Evolutionary conservation across 164 flowering plant species (phyloP).

Genomic region (Macadamia integrifolia): DNA sequence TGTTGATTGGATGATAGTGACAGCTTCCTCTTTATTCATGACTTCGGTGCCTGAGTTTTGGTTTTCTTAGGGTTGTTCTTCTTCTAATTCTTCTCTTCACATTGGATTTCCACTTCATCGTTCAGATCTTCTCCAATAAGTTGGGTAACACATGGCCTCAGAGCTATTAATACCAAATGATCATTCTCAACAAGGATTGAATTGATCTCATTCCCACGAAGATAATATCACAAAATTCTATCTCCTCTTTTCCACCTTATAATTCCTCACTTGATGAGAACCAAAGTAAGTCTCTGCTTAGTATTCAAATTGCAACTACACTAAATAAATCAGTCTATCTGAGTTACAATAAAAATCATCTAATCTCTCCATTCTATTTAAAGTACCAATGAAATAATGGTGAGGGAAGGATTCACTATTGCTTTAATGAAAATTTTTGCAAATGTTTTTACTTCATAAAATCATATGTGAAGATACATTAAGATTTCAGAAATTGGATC

Average conservation of each 20-base stretch:
- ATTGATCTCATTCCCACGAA: slow-evolving; percentile 68
- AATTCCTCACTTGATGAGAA: slow-evolving; percentile 29
- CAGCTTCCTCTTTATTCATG: slow-evolving; percentile 45
- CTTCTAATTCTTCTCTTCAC: slow-evolving; percentile 13
- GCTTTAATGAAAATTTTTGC: too few relatives aligned
- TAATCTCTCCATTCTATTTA: too few relatives aligned
- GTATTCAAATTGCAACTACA: not conserved
- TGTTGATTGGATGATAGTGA: slow-evolving; percentile 62
- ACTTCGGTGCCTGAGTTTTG: slow-evolving; percentile 22
- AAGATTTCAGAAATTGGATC: too few relatives aligned
- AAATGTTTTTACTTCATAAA: too few relatives aligned
- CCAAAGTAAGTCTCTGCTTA: not conserved
- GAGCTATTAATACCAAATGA: slow-evolving; percentile 57
- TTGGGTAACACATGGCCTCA: slow-evolving; percentile 57
- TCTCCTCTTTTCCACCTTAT: slow-evolving; percentile 40
- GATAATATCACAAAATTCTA: slow-evolving; percentile 68
- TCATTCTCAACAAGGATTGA: slow-evolving; percentile 63
- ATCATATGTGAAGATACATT: too few relatives aligned
- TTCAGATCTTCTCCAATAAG: slow-evolving; percentile 24
- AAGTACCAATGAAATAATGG: too few relatives aligned
- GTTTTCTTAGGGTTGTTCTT: slow-evolving; percentile 12
- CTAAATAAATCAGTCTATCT: not conserved
- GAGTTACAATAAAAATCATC: not conserved
- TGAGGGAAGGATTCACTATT: too few relatives aligned
- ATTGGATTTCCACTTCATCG: slow-evolving; percentile 13